Evolutionary conservation across 768 basidiomycete species (phyloP), one percentile per base, ranked within the genome.

Genomic region (Cyclocybe cylindracea): DNA sequence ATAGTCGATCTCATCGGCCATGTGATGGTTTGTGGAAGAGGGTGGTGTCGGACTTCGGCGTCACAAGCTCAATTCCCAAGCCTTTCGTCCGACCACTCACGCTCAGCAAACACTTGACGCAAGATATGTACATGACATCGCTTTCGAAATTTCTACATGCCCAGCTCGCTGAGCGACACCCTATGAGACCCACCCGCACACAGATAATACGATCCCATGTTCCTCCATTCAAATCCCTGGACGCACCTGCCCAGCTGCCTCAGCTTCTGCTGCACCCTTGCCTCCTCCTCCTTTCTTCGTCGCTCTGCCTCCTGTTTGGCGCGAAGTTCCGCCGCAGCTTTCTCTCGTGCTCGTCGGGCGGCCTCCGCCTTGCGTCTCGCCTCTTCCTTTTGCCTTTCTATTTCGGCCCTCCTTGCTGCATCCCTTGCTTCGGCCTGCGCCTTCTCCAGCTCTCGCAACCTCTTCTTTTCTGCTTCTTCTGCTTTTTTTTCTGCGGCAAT

Each of bases 1-100:
- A 59, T 79, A 79, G 61, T 79, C 78, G 60, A 77, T 68, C 60
- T 77, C 76, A 46, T 75, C 74, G 32, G 68, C 62, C 75, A 75
- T 74, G 32, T 40, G 49, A 44, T 43, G 18, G 46, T 34, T n/a
- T 43, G 49, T 43, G 37, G 46, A 48, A 44, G 35, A 41, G 19
- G 38, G 18, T 40, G 24, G 29, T 35, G 39, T n/a, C 38, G 16
- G 18, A 50, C 32, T n/a, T 50, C 29, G 40, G 19, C 31, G 48
- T 10, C n/a, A 31, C 10, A 39, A 8, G 3, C 19, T 24, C 10
- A 36, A 1, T 24, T 16, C 16, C 37, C 11, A 43, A 43, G 29
- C 29, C 18, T 24, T n/a, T 14, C 41, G 29, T 29, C 7, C 41
- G n/a, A 42, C 40, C 10, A 42, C 40, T 24, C 24, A 24, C 24